A percentile compares a stretch with the other conserved stretches of the same genome.
Conservation (phyloP, 352 stramenopile species). For the Phytophthora sojae region DNA sequence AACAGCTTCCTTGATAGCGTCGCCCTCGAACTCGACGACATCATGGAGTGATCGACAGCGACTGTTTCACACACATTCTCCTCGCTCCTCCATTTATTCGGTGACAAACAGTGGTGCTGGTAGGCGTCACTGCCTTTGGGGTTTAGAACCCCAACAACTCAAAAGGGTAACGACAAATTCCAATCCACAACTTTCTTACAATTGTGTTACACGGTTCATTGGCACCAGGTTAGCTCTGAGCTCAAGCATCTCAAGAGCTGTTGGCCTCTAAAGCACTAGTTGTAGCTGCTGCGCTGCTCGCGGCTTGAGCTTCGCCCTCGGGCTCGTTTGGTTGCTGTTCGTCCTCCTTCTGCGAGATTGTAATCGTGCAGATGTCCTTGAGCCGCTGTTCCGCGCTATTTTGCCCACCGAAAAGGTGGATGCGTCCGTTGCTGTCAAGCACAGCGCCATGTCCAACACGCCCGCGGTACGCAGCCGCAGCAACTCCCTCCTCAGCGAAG, state of each 20-base stretch:
- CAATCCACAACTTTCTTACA: conserved; percentile 33
- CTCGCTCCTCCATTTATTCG: conserved; percentile 17
- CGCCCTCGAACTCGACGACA: conserved; percentile 80
- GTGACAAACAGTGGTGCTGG: conserved; percentile 17
- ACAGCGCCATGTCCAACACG: conserved; percentile 90
- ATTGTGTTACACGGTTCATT: not conserved
- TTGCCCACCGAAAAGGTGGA: conserved; percentile 92
- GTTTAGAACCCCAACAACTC: conserved; percentile 15
- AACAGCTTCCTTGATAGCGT: conserved; percentile 85
- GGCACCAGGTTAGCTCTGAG: not conserved
- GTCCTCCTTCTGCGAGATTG: conserved; percentile 33
- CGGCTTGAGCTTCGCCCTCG: conserved; percentile 5
- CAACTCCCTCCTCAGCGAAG: conserved; percentile 37
- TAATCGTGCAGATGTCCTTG: conserved; percentile 80
- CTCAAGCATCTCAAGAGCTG: conserved; percentile 13
- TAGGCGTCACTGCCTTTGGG: conserved; percentile 5
- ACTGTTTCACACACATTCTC: conserved; percentile 6
- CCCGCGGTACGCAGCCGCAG: conserved; percentile 35
- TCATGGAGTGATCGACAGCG: conserved; percentile 58
- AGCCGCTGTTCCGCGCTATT: conserved; percentile 80
- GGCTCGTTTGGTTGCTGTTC: conserved; percentile 3
- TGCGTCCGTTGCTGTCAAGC: conserved; percentile 64
- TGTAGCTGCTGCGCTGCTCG: not conserved
- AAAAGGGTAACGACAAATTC: conserved; percentile 22
- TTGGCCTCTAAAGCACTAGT: conserved; percentile 19